A percentile compares a stretch with the other conserved stretches of the same genome.
These are phyloP conservation scores for Oldenlandia corymbosa DNA, from an alignment of 257 asterid genomes.

Conservation along the genomic window DNA sequence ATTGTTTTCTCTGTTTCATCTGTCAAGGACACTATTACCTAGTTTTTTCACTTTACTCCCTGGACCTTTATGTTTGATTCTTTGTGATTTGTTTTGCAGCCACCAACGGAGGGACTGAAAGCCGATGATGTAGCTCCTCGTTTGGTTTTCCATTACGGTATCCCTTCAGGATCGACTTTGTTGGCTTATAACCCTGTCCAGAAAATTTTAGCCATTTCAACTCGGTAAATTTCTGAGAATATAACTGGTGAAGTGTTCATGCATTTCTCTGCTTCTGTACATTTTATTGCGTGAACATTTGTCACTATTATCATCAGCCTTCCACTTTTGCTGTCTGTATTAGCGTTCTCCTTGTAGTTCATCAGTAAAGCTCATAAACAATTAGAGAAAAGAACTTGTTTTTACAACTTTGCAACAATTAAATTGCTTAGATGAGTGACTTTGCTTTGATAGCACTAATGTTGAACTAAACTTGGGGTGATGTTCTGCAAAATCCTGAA, in stretches of 20 bases:
- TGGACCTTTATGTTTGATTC: slow-evolving; percentile 2
- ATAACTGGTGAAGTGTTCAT: neutral
- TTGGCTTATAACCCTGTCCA: slow-evolving; percentile 58
- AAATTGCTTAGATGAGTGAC: neutral
- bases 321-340: neutral
- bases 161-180: slow-evolving; percentile 60
- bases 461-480: neutral
- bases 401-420: neutral
- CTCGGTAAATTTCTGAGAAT: slow-evolving; percentile 41
- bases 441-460: neutral
- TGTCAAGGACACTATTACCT: neutral
- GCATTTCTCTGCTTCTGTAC: neutral
- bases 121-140: slow-evolving; percentile 62
- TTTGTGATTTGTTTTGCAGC: slow-evolving; percentile 42
- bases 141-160: slow-evolving; percentile 75
- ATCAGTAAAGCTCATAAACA: neutral
- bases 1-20: neutral
- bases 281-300: neutral
- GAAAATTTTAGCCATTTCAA: slow-evolving; percentile 70
- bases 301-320: neutral
- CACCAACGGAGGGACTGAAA: slow-evolving; percentile 49
- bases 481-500: neutral
- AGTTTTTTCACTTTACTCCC: neutral
- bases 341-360: neutral
- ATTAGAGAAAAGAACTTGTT: neutral